phyloP scores from a whole-genome alignment of 495 filamentous ascomycete species.

The Thermothielavioides terrestris region DNA sequence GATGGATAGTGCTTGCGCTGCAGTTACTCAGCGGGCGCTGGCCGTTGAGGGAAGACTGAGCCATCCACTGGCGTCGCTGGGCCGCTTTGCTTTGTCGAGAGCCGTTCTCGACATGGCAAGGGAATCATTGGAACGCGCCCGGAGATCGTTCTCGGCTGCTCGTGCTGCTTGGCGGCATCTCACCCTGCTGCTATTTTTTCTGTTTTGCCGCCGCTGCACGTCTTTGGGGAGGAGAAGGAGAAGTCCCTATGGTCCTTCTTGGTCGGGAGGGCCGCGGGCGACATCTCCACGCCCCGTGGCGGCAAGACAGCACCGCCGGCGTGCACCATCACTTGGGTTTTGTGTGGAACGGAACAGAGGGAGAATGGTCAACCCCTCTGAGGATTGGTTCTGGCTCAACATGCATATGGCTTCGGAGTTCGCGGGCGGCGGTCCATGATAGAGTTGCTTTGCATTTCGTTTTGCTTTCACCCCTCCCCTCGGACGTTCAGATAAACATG shows the following conservation, averaged over 20 bases:
- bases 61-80: not conserved
- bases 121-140: too few species aligned
- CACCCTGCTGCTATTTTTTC: not conserved
- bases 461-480: not conserved
- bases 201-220: not conserved
- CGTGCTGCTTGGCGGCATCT: not conserved
- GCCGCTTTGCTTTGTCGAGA: not conserved
- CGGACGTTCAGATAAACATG: not conserved
- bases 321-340: not conserved
- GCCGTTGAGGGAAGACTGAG: not conserved
- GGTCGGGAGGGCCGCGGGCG: not conserved
- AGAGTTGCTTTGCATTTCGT: conserved; percentile 5
- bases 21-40: too few species aligned
- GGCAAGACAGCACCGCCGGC: not conserved
- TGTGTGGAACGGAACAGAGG: not conserved
- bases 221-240: not conserved
- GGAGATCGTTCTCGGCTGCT: not conserved
- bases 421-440: conserved; percentile 1
- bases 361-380: not conserved
- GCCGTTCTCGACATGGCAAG: not conserved
- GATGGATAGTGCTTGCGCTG: not conserved
- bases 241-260: not conserved
- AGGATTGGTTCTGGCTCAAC: not conserved
- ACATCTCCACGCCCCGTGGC: not conserved
- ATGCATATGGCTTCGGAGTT: conserved; percentile 11